Evolutionary conservation across 768 basidiomycete species (phyloP).

Genomic region (Pulveroboletus sp.): DNA sequence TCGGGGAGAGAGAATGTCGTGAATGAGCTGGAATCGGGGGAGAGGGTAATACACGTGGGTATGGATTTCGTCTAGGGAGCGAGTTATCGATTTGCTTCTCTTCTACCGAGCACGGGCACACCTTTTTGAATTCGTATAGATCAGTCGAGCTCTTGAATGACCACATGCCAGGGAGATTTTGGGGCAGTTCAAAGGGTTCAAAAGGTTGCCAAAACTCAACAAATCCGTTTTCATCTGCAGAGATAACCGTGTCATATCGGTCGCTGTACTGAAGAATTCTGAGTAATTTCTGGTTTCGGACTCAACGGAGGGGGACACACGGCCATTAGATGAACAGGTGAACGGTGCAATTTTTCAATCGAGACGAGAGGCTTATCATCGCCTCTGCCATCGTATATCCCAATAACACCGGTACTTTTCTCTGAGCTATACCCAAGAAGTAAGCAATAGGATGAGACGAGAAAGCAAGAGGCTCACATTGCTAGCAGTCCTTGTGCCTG

Average conservation of each 20-base stretch:
- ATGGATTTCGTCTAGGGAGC: conserved; percentile 73
- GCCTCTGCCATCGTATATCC: conserved; percentile 91
- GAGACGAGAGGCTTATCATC: conserved; percentile 72
- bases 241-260: conserved; percentile 84
- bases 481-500: conserved; percentile 86
- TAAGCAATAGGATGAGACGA: conserved; percentile 4
- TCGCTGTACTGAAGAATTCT: conserved; percentile 69
- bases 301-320: conserved; percentile 41
- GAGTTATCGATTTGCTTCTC: background rate
- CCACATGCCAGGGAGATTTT: conserved; percentile 78
- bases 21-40: conserved; percentile 85
- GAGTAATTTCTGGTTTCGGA: background rate
- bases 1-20: conserved; percentile 92
- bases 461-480: conserved; percentile 52
- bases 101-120: conserved; percentile 23
- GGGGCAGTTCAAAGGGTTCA: conserved; percentile 85
- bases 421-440: conserved; percentile 61
- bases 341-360: conserved; percentile 73
- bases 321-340: conserved; percentile 87
- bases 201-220: conserved; percentile 93
- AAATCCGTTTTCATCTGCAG: conserved; percentile 92
- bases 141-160: conserved; percentile 88
- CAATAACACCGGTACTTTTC: conserved; percentile 63
- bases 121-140: conserved; percentile 98
- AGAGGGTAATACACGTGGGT: conserved; percentile 88